phyloP scores from a whole-genome alignment of 2,329 filamentous ascomycete genomes.

The Phyllosticta paracitricarpa region DNA sequence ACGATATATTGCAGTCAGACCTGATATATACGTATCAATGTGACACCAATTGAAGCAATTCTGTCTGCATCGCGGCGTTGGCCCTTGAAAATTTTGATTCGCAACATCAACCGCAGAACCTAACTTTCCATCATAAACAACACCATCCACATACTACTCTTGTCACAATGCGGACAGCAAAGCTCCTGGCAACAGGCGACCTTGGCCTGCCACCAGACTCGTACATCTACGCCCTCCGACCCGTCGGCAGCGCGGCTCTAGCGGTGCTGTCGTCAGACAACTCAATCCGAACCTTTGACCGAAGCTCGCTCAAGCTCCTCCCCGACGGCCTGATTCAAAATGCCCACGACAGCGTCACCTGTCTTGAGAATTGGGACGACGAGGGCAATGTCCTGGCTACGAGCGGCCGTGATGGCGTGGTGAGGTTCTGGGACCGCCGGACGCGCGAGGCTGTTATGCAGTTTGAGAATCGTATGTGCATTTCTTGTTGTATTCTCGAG shows the following conservation, averaged over 20 bases:
- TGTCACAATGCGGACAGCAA: constrained; percentile 2
- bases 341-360: constrained; percentile 54
- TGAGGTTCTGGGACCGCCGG: constrained; percentile 58
- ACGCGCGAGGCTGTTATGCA: constrained; percentile 36
- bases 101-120: not conserved
- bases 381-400: constrained; percentile 51
- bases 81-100: not conserved
- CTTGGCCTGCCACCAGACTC: constrained; percentile 23
- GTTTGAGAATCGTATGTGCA: constrained; percentile 25
- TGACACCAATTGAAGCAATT: not conserved
- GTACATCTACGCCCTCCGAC: constrained; percentile 30
- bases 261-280: constrained; percentile 62
- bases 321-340: constrained; percentile 39
- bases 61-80: not conserved
- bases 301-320: constrained; percentile 43
- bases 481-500: not conserved
- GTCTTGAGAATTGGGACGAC: constrained; percentile 47
- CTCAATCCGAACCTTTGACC: constrained; percentile 56
- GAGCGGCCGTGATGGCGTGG: constrained; percentile 59
- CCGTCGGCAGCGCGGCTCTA: constrained; percentile 30
- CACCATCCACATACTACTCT: not conserved
- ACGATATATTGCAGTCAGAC: not conserved
- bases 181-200: constrained; percentile 13
- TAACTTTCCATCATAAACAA: not conserved
- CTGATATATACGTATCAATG: not conserved